phyloP scores from a whole-genome alignment of 352 stramenopile species.

The Phytopythium vexans region DNA sequence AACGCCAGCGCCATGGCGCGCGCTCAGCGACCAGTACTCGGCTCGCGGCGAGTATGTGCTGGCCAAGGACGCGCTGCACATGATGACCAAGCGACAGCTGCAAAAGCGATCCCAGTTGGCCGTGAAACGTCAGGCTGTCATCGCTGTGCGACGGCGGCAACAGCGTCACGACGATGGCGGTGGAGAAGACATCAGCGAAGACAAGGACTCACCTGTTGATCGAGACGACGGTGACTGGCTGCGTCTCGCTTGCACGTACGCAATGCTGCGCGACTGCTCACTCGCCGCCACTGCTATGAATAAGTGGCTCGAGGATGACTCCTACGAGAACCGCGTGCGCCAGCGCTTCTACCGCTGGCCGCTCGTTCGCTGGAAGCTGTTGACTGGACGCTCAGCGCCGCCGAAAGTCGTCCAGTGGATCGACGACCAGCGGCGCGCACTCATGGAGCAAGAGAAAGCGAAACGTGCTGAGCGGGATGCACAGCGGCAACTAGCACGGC shows the following conservation, averaged over 20 bases:
- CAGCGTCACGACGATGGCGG: slow-evolving; percentile 6
- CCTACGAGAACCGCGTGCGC: slow-evolving; percentile 36
- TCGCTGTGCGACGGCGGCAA: slow-evolving; percentile 14
- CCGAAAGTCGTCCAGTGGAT: slow-evolving; percentile 23
- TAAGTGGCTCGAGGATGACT: slow-evolving; percentile 33
- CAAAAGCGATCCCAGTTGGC: slow-evolving; percentile 24
- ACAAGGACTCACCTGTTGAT: not conserved
- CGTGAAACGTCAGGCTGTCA: slow-evolving; percentile 30
- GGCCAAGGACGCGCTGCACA: slow-evolving; percentile 52
- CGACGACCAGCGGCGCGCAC: slow-evolving; percentile 14
- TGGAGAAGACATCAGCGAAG: not conserved
- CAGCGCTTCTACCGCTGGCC: slow-evolving; percentile 52
- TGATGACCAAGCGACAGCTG: slow-evolving; percentile 54
- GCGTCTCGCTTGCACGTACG: slow-evolving; percentile 40
- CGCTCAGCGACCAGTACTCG: slow-evolving; percentile 50
- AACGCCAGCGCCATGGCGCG: slow-evolving; percentile 41
- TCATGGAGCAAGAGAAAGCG: slow-evolving; percentile 14
- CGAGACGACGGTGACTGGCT: slow-evolving; percentile 47
- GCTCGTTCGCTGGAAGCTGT: slow-evolving; percentile 55
- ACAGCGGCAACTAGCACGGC: slow-evolving; percentile 27
- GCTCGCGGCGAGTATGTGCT: slow-evolving; percentile 45
- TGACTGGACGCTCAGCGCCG: slow-evolving; percentile 38
- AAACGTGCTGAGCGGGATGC: slow-evolving; percentile 14
- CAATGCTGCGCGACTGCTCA: slow-evolving; percentile 41
- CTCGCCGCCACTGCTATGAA: slow-evolving; percentile 19